Conservation (phyloP, 208 protist species). For the Leishmania martiniquensis region DNA sequence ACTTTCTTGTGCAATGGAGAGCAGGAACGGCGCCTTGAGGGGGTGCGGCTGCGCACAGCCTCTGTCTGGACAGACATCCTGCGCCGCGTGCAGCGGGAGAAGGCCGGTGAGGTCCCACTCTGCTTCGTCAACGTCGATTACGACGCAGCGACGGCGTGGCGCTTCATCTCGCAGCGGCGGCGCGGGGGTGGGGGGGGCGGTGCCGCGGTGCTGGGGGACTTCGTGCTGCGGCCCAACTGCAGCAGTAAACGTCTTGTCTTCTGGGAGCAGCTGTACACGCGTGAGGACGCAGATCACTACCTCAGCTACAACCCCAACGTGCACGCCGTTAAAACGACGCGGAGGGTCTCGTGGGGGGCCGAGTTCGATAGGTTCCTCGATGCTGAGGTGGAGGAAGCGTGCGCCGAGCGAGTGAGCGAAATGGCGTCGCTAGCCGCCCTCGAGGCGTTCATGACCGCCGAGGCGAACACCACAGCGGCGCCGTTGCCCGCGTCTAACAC, state of each 20-base stretch:
- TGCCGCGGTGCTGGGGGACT: slow-evolving; percentile 13
- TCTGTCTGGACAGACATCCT: slow-evolving; percentile 84
- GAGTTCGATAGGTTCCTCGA: slow-evolving; percentile 66
- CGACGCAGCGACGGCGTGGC: slow-evolving; percentile 69
- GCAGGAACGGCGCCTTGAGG: slow-evolving; percentile 80
- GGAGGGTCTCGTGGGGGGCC: slow-evolving; percentile 39
- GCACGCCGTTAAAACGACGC: slow-evolving; percentile 14
- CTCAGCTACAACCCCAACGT: slow-evolving; percentile 36
- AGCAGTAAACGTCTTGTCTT: slow-evolving; percentile 77
- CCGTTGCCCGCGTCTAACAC: not conserved
- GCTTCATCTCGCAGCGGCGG: slow-evolving; percentile 42
- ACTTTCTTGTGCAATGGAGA: slow-evolving; percentile 89
- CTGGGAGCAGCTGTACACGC: slow-evolving; percentile 72
- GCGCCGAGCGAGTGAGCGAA: slow-evolving; percentile 30
- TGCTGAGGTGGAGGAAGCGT: slow-evolving; percentile 41
- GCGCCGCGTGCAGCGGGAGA: slow-evolving; percentile 50
- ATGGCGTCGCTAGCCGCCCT: slow-evolving; percentile 19
- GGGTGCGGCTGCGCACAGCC: slow-evolving; percentile 59
- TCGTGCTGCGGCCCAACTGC: slow-evolving; percentile 56
- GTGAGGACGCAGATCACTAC: slow-evolving; percentile 37
- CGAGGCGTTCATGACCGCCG: slow-evolving; percentile 23
- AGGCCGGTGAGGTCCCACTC: slow-evolving; percentile 46
- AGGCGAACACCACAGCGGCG: not conserved
- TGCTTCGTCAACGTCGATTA: slow-evolving; percentile 73
- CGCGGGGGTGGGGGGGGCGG: not conserved